Conservation (phyloP, 148 eudicot species). For the Oxyria digyna region DNA sequence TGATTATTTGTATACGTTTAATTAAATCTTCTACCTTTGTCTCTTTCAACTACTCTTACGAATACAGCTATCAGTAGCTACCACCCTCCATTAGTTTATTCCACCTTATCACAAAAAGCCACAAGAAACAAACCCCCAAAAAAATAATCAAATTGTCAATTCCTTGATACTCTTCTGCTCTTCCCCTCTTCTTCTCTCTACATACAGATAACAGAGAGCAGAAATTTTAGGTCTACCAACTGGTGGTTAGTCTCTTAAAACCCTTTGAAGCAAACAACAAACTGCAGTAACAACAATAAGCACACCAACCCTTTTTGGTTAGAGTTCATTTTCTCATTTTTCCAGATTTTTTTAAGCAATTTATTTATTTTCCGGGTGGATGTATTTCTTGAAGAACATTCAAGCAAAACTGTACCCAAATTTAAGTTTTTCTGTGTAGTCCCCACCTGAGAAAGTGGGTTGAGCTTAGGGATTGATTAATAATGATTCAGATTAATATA, state of each 20-base stretch:
- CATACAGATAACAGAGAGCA: neutral
- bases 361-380: neutral
- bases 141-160: neutral
- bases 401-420: slow-evolving; percentile 1
- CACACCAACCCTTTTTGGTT: slow-evolving; percentile 6
- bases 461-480: neutral
- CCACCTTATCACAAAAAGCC: slow-evolving; percentile 5
- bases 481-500: slow-evolving; percentile 9
- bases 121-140: neutral
- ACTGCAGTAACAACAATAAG: neutral
- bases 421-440: neutral
- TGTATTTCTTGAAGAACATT: slow-evolving; percentile 4
- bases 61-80: slow-evolving; percentile 8
- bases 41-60: slow-evolving; percentile 8
- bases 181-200: neutral
- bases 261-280: slow-evolving; percentile 9
- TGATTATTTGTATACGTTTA: neutral
- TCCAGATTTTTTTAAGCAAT: neutral
- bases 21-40: slow-evolving; percentile 6
- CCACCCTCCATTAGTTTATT: slow-evolving; percentile 8
- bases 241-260: slow-evolving; percentile 6
- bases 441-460: slow-evolving; percentile 4
- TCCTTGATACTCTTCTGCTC: neutral
- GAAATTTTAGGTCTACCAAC: slow-evolving; percentile 9
- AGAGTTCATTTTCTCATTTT: neutral